phyloP scores from a whole-genome alignment of 1,139 yeast species.

The Candida gigantensis region DNA sequence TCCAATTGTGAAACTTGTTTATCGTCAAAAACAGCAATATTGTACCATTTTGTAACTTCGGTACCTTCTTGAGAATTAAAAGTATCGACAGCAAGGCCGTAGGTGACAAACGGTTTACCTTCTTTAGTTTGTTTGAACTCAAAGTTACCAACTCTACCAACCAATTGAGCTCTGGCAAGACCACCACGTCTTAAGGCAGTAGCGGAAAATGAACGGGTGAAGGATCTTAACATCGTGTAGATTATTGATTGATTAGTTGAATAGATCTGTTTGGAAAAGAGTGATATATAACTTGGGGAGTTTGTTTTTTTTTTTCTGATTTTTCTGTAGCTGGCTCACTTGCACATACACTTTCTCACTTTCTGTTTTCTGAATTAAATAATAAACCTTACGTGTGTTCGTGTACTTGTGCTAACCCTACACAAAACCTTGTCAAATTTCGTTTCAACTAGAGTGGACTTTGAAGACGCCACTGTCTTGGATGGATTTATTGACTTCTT shows the following conservation, averaged over 20 bases:
- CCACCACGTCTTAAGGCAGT: constrained; percentile 32
- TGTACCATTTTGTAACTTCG: constrained; percentile 44
- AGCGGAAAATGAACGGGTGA: constrained; percentile 38
- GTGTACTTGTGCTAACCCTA: too few relatives aligned
- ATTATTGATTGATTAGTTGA: not conserved
- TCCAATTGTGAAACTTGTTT: constrained; percentile 36
- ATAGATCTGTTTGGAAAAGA: not conserved
- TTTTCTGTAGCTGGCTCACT: not conserved
- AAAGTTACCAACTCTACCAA: constrained; percentile 46
- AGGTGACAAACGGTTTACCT: constrained; percentile 40
- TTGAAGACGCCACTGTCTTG: too few relatives aligned
- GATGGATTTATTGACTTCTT: too few relatives aligned
- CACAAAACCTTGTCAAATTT: too few relatives aligned
- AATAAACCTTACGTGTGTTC: too few relatives aligned
- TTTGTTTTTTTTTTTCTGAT: constrained; percentile 1
- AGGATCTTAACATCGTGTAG: constrained; percentile 27
- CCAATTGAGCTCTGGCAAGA: constrained; percentile 45
- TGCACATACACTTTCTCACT: too few relatives aligned
- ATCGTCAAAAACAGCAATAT: constrained; percentile 43
- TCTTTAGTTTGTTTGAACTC: constrained; percentile 39
- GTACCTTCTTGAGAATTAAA: constrained; percentile 32
- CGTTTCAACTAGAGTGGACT: not conserved
- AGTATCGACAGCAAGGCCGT: constrained; percentile 47
- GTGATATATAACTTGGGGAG: not conserved
- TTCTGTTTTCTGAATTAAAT: too few relatives aligned